Base-by-base conservation (phyloP, 2,329 filamentous ascomycete species). In the Talaromyces sp. region DNA sequence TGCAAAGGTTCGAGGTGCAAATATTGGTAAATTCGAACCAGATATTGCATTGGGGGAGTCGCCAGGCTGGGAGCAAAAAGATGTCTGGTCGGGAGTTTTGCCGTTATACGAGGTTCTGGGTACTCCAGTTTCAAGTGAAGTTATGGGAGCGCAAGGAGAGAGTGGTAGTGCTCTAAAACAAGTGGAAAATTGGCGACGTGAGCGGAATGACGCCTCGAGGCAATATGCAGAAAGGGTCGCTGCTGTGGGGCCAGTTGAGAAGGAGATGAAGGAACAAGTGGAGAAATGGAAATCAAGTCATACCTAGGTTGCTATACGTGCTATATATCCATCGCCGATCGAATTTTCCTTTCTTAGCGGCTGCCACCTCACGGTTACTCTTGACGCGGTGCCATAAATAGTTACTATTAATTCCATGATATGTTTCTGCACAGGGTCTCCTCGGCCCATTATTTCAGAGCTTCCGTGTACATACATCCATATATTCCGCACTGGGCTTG, bases 81-180 rank as follows among this genome's bases (percentile, higher is more conserved):
- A 59, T 54, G 53, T 62, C 21, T 62, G 60, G 60, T 59, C 60
- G 2, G 60, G 60, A 24, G 46, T 62, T 17, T 35, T 62, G 3
- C 60, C 60, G 2, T 35, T 62, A 3, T 62, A 60, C 29, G 60
- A 62, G 52, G n/a, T 52, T 3, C 51, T 59, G 4, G 60, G 57
- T 12, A 35, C 41, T n/a, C 60, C 60, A 12, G 29, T 60, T 14
- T 11, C 53, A 12, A 62, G 60, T 31, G 38, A 48, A 35, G 53
- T 59, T 19, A 56, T 59, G 52, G 24, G 17, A 24, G 10, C 29
- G 26, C 48, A 52, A 29, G 48, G 48, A 3, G 26, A 52, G 14
- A 52, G 48, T 2, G 32, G 26, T 5, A 27, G 29, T 5, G 53
- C 26, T 7, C 7, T 52, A 31, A 10, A 19, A 11, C 53, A 50